Base-by-base conservation (phyloP, 2,329 filamentous ascomycete genomes). In the Volutella citrinella region DNA sequence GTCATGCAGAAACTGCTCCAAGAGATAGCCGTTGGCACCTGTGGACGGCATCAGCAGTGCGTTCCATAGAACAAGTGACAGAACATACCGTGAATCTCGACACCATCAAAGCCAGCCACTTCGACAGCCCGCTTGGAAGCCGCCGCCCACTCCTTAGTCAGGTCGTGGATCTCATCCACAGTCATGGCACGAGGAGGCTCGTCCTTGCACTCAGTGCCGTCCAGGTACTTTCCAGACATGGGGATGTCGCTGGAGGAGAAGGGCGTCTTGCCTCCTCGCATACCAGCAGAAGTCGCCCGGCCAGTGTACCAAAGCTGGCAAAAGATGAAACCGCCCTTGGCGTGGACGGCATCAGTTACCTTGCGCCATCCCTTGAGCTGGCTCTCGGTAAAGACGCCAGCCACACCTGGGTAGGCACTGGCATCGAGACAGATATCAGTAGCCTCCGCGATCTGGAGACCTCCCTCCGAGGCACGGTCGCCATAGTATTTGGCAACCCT, bases 71-170 rank as follows among this genome's bases (percentile, higher is more conserved):
- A 11, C 17, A 12, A 12, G 10, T 17, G 8, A 13, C 14, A 17
- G n/a, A 3, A 26, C 30, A 21, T 33, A 44, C 57, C 67, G 42
- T 74, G 68, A n/a, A 70, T 55, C 46, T 89, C 84, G 32, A 89
- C 76, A 5, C 76, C 78, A 52, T 89, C 84, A 27, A 82, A 81
- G 0, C 84, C 84, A 4, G 75, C 77, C 2, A 34, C 41, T 2
- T 71, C 67, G 3, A 86, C 57, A 2, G 82, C 73, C n/a, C 76
- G 63, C 48, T 70, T 69, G 0, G 70, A 62, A 0, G 74, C 71
- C 1, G 65, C 70, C 3, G 69, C 74, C 63, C 72, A 87, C 3
- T 75, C 75, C 3, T 59, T 55, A 50, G 84, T 83, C 40, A 82
- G 66, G 3, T 68, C 60, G 34, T 78, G 66, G 37, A 89, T 88